Evolutionary conservation across 495 filamentous ascomycete species (phyloP).

Genomic region (Podospora pseudoanserina): DNA sequence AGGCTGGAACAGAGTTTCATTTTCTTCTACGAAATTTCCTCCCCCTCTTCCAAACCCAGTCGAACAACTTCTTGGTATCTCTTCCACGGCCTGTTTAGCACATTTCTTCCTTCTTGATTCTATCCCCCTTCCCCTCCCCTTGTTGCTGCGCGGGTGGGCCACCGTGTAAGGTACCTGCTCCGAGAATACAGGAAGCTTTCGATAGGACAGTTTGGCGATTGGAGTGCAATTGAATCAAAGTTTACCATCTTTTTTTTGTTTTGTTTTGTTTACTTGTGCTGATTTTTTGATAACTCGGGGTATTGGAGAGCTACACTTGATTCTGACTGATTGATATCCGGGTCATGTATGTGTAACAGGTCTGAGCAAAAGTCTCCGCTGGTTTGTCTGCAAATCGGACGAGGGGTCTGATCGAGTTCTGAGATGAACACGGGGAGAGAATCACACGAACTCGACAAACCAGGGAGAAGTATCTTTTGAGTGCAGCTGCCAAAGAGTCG

Average conservation of each 20-base stretch:
- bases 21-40: not conserved
- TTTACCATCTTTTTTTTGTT: not conserved
- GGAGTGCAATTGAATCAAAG: conserved; percentile 46
- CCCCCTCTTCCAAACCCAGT: too few relatives aligned
- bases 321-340: not conserved
- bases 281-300: not conserved
- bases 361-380: not conserved
- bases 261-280: not conserved
- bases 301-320: not conserved
- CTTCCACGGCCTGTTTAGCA: conserved; percentile 24
- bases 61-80: conserved; percentile 10
- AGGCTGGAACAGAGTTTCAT: conserved; percentile 3
- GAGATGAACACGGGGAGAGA: not conserved
- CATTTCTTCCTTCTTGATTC: conserved; percentile 36
- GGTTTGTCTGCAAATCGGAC: not conserved
- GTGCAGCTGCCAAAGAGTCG: not conserved
- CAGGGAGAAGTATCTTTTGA: not conserved
- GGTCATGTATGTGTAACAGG: not conserved
- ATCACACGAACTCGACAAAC: not conserved
- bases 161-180: conserved; percentile 31
- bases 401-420: not conserved
- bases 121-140: conserved; percentile 22
- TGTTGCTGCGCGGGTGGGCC: conserved; percentile 25
- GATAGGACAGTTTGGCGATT: conserved; percentile 42
- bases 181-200: conserved; percentile 35